These are phyloP conservation scores for Nakazawaea pomicola DNA, from an alignment of 805 yeast genomes.

Conservation along the genomic window DNA sequence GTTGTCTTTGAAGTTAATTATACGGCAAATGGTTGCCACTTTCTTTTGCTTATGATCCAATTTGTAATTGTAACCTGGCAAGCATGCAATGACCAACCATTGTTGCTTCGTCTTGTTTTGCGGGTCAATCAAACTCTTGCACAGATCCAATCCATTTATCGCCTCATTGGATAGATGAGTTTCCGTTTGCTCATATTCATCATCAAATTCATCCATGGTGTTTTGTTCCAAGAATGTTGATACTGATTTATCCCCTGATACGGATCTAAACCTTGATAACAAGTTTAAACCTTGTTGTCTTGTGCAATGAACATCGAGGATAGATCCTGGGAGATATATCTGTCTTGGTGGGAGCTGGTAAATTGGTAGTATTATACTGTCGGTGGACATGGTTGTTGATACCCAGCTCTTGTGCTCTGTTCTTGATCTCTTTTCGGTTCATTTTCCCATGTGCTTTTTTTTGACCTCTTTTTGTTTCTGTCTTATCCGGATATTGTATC, in stretches of 20 bases:
- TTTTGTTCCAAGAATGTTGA: neutral
- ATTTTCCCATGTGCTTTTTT: too few species aligned
- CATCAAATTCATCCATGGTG: neutral
- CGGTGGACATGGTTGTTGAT: too few species aligned
- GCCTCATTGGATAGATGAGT: neutral
- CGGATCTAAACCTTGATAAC: constrained; percentile 1
- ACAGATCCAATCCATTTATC: neutral
- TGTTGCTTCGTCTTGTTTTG: neutral
- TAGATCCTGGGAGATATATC: constrained; percentile 20
- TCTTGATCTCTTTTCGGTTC: too few species aligned
- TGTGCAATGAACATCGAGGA: constrained; percentile 28
- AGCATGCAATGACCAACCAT: constrained; percentile 20
- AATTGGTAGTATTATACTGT: constrained; percentile 22
- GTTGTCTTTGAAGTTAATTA: constrained; percentile 42
- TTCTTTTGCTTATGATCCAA: neutral
- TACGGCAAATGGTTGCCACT: constrained; percentile 38
- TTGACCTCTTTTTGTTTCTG: too few species aligned
- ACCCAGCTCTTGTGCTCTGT: too few species aligned
- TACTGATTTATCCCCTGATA: neutral
- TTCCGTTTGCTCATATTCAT: neutral
- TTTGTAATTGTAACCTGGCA: constrained; percentile 19
- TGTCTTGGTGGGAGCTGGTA: constrained; percentile 29
- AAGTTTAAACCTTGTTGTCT: constrained; percentile 26
- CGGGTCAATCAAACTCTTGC: neutral
- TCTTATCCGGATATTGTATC: too few species aligned